Conservation (phyloP, 2,329 filamentous ascomycete species). For the Alternaria dauci region DNA sequence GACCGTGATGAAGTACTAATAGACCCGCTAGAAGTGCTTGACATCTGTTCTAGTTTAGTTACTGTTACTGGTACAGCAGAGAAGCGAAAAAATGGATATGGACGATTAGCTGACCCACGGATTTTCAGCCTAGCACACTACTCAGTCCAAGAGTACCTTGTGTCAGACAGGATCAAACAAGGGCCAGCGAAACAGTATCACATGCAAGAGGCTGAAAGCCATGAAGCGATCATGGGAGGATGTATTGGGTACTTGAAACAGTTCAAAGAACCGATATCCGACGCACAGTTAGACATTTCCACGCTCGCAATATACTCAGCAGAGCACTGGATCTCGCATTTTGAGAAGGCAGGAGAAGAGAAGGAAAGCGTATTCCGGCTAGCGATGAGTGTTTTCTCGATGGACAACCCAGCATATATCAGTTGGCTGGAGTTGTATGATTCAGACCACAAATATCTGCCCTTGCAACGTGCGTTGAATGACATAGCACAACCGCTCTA, state of each 20-base stretch:
- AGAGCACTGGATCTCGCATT: not conserved
- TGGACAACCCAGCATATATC: conserved; percentile 24
- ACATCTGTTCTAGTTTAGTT: conserved; percentile 46
- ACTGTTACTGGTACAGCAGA: conserved; percentile 19
- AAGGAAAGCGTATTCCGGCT: conserved; percentile 29
- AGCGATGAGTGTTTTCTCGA: conserved; percentile 22
- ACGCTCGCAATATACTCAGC: not conserved
- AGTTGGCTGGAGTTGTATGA: conserved; percentile 33
- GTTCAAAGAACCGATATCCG: not conserved
- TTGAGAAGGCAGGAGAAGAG: not conserved
- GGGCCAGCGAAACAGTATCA: not conserved
- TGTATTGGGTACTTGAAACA: not conserved
- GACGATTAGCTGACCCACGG: not conserved
- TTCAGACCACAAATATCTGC: too few relatives aligned
- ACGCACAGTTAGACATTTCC: not conserved
- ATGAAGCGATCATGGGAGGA: not conserved
- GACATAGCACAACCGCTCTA: not conserved
- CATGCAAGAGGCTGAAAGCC: not conserved
- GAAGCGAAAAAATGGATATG: too few relatives aligned
- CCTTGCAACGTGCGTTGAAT: too few relatives aligned
- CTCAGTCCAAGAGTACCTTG: not conserved
- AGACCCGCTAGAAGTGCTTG: conserved; percentile 43
- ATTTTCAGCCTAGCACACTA: not conserved
- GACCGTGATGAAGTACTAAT: conserved; percentile 46
- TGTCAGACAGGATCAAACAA: not conserved